Base-by-base conservation (phyloP, 257 asterid species). In the Euphrasia confusa region DNA sequence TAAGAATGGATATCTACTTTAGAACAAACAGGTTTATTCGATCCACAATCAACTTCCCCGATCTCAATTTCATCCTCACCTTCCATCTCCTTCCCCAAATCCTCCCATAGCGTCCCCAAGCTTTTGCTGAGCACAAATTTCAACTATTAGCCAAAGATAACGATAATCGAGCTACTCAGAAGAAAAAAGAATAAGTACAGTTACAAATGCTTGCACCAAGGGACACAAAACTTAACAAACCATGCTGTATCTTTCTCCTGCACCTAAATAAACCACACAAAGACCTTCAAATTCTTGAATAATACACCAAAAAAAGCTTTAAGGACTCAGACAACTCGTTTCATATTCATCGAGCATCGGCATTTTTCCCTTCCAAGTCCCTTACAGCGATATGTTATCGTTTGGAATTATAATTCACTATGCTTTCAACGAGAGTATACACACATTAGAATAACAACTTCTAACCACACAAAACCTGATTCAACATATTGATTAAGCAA, bases 191-290 rank as follows among this genome's bases (percentile, higher is more conserved):
- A 44, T 4, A 44, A 44, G 14, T 60, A 48, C 58, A 74, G 27
- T 78, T 89, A 93, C 99, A 97, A 93, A 77, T 93, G 99, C 84
- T 89, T 93, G 77, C 99, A 93, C 99, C 99, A 93, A 11, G 99
- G 97, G 65, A 87, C 97, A 74, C 99, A 93, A 70, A 93, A 93
- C 81, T 83, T 80, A 21, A 93, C 88, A 32, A 93, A 93, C 99
- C 99, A 93, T 9, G 95, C 97, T 1, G 97, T 85, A 54, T 93
- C 95, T 72, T 87, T 89, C 86, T 93, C 99, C 74, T 82, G 88
- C 70, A 93, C 90, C 99, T 93, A 78, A 28, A 66, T 24, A 69
- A 52, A 49, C 75, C 70, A 72, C 42, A 68, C 21, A 61, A 64
- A 42, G 37, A 42, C 15, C 37, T 54, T 44, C 7, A 58, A 60